Base-by-base conservation (phyloP, 2,329 filamentous ascomycete species). In the Exophiala calicioides region DNA sequence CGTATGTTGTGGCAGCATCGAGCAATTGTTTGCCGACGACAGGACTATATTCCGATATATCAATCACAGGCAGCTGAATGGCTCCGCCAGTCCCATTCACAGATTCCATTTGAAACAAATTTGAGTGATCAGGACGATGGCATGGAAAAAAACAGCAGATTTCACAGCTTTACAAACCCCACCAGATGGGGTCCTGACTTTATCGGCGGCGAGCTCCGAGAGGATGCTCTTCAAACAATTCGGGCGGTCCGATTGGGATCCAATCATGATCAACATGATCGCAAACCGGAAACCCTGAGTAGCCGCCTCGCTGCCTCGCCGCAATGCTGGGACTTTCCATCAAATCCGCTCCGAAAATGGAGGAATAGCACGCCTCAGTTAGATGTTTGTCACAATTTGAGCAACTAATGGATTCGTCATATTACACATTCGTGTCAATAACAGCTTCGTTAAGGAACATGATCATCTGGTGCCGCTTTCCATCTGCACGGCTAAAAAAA, bases 1-100 rank as follows among this genome's bases (percentile, higher is more conserved):
- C 91, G 68, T 90, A 85, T 43, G 84, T 82, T 27, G 82, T 80
- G 2, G 90, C 90, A 1, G 91, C 91, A 51, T 86, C 79, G 31
- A 96, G 81, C 31, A 97, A 71, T 46, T 76, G 77, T 53, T 82
- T 78, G 44, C 80, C 80, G 40, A 86, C 85, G n/a, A 65, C 63
- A 48, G 78, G 70, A 20, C 75, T 74, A 4, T 77, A 72, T 13
- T 77, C 75, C 3, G 82, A 84, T 55, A 95, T 83, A 65, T 96
- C 86, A 58, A 97, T 88, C 41, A 96, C 73, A 16, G 91, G 90
- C 29, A 96, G 90, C 15, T 47, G 30, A 31, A 58, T 50, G 21
- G 30, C 43, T 12, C 33, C 35, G 33, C 23, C 39, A 13, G 19
- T 21, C 9, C 15, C 39, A 4, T 19, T 24, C 2, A 36, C 27